Conservation (phyloP, 169 alveolate genomes). For the Eimeria mitis region DNA sequence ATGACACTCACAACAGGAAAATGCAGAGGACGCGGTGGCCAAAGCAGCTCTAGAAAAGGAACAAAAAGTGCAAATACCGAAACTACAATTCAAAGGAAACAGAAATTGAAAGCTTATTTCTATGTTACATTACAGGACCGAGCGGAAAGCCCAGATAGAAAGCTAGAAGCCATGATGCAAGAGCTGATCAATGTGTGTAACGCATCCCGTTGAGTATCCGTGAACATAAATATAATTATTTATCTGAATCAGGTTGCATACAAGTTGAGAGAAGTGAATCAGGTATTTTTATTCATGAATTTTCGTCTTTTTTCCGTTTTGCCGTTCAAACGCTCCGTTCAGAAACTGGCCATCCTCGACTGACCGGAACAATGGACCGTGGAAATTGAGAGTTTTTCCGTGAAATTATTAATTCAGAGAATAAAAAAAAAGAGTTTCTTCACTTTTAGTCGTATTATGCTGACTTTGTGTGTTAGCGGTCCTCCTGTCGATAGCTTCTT, state of each 20-base stretch:
- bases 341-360: slow-evolving; percentile 69
- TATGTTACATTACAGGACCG: background rate
- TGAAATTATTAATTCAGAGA: background rate
- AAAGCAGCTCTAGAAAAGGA: slow-evolving; percentile 74
- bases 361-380: background rate
- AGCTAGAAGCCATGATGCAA: slow-evolving; percentile 64
- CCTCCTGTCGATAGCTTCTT: background rate
- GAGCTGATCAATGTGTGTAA: slow-evolving; percentile 61
- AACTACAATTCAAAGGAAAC: background rate
- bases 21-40: slow-evolving; percentile 75
- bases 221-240: background rate
- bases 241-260: slow-evolving; percentile 53
- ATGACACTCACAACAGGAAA: slow-evolving; percentile 29
- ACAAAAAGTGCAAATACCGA: slow-evolving; percentile 2
- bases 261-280: slow-evolving; percentile 67
- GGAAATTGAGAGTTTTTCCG: background rate
- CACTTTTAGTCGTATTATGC: no score
- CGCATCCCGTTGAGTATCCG: background rate
- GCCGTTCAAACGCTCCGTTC: background rate
- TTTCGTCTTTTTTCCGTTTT: no score
- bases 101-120: background rate
- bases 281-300: slow-evolving; percentile 16
- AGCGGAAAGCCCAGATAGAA: slow-evolving; percentile 68
- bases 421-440: background rate
- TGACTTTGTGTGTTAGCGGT: background rate